Evolutionary conservation across 2,329 filamentous ascomycete species (phyloP).

Genomic region (Ceratocystis cacaofunesta): DNA sequence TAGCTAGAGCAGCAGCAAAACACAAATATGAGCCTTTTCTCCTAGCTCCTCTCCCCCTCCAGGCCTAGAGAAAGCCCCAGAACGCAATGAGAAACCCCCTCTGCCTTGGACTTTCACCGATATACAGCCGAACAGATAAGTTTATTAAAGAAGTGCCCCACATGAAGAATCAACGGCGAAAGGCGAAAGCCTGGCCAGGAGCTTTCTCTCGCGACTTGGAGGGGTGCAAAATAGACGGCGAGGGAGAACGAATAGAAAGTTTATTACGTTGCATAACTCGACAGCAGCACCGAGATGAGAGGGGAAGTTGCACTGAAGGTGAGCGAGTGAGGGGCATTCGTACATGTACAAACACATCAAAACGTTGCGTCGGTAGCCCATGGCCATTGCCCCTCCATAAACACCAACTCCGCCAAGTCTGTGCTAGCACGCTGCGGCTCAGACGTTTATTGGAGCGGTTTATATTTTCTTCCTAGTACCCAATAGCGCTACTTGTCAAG

Average conservation of each 20-base stretch:
- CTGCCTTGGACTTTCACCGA: background rate
- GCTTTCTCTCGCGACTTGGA: too few relatives aligned
- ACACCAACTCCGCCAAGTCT: background rate
- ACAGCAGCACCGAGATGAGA: too few relatives aligned
- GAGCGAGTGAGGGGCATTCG: too few relatives aligned
- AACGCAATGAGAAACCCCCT: too few relatives aligned
- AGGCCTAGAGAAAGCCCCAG: background rate
- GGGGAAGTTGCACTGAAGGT: too few relatives aligned
- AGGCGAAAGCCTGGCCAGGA: background rate
- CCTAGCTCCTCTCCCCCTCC: background rate
- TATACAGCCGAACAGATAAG: background rate
- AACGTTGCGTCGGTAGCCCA: background rate
- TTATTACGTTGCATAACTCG: background rate
- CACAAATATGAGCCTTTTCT: background rate
- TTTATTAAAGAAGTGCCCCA: background rate
- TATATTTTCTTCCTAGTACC: background rate
- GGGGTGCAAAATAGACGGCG: too few relatives aligned
- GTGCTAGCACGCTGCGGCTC: background rate
- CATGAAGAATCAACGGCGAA: background rate
- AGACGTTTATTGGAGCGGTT: slow-evolving; percentile 1
- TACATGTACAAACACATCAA: background rate
- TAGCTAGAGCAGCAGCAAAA: background rate
- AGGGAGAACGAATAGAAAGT: too few relatives aligned
- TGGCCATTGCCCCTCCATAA: background rate
- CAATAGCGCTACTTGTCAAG: background rate